Conservation (phyloP, 495 filamentous ascomycete genomes). For the Pyrenopolyporus hunteri region DNA sequence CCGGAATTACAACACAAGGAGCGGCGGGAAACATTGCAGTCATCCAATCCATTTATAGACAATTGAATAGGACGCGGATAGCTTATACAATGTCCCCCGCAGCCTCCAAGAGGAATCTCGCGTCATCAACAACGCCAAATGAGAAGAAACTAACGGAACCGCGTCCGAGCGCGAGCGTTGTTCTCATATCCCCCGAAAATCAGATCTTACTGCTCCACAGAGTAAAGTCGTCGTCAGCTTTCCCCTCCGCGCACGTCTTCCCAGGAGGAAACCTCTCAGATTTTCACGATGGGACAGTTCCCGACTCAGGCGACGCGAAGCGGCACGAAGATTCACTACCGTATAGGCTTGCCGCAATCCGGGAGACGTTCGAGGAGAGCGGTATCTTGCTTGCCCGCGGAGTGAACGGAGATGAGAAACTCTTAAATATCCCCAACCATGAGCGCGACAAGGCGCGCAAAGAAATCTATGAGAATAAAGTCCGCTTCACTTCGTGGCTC, state of each 20-base stretch:
- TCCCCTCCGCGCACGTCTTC: slow-evolving; percentile 93
- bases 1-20: background rate
- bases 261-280: slow-evolving; percentile 85
- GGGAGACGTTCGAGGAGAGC: slow-evolving; percentile 95
- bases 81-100: background rate
- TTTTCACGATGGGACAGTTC: slow-evolving; percentile 70
- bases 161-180: slow-evolving; percentile 62
- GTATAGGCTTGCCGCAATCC: slow-evolving; percentile 80
- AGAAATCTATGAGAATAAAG: slow-evolving; percentile 63
- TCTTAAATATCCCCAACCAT: slow-evolving; percentile 63
- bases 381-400: slow-evolving; percentile 80
- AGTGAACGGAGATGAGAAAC: slow-evolving; percentile 41
- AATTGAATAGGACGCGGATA: background rate
- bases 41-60: background rate
- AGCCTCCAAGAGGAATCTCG: slow-evolving; percentile 2
- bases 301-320: slow-evolving; percentile 49
- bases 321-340: slow-evolving; percentile 69
- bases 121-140: background rate
- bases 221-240: slow-evolving; percentile 79
- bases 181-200: slow-evolving; percentile 85
- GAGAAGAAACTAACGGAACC: slow-evolving; percentile 20
- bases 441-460: slow-evolving; percentile 70
- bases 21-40: no score
- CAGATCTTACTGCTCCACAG: slow-evolving; percentile 87
- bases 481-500: slow-evolving; percentile 73